phyloP scores from a whole-genome alignment of 208 protist species.

The Leishmania mexicana region DNA sequence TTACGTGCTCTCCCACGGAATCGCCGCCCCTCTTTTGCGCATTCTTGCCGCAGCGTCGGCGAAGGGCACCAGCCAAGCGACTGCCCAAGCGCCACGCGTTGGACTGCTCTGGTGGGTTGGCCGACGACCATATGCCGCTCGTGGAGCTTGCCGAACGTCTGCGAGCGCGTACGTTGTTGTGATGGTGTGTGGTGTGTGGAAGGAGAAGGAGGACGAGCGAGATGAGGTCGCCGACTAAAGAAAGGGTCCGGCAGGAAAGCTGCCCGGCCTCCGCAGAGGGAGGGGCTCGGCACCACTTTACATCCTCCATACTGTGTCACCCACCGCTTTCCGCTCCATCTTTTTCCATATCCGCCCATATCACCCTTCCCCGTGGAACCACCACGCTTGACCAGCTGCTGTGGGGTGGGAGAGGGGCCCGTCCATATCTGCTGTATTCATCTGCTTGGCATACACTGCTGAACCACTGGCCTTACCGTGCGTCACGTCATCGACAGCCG shows the following conservation, averaged over 20 bases:
- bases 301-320: background rate
- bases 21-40: background rate
- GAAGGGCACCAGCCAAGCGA: background rate
- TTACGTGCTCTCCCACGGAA: too few relatives aligned
- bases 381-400: background rate
- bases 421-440: background rate
- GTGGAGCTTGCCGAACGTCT: background rate
- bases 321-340: background rate
- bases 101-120: background rate
- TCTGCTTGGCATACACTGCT: background rate
- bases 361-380: background rate
- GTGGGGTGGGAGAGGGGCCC: background rate
- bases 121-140: constrained; percentile 14
- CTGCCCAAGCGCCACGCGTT: background rate
- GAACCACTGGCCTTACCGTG: background rate
- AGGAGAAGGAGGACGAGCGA: background rate
- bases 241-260: background rate
- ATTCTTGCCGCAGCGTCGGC: background rate
- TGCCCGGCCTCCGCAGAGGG: background rate
- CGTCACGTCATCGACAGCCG: background rate
- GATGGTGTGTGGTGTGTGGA: background rate
- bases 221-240: background rate
- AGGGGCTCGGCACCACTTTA: background rate
- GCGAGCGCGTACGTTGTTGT: background rate
- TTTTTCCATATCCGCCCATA: background rate